Conservation (phyloP, 2,329 filamentous ascomycete genomes). For the Xylaria digitata region DNA sequence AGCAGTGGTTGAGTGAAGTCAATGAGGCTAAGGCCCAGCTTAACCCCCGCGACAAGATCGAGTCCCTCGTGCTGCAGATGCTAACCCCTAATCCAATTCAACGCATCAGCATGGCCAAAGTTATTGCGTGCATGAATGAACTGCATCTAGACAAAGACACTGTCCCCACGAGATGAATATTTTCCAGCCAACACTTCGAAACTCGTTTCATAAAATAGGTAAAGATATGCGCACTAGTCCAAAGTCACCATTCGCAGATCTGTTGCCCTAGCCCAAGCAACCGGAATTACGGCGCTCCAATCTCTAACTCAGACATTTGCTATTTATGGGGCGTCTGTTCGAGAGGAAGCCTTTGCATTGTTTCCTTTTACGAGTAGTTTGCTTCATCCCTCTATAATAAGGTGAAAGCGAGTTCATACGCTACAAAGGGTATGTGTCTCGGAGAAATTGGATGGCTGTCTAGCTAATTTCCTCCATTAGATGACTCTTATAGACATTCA, state of each 20-base stretch:
- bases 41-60: conserved; percentile 60
- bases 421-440: conserved; percentile 13
- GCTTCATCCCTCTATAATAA: neutral
- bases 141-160: conserved; percentile 48
- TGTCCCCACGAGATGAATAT: conserved; percentile 15
- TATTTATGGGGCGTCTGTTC: conserved; percentile 2
- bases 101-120: conserved; percentile 65
- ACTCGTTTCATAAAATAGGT: neutral
- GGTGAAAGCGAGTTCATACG: conserved; percentile 2
- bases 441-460: neutral
- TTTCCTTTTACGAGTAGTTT: conserved; percentile 7
- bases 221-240: neutral
- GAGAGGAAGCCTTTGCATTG: neutral
- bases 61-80: conserved; percentile 66
- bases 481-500: conserved; percentile 10
- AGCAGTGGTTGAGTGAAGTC: conserved; percentile 66
- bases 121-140: conserved; percentile 54
- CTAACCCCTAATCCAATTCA: conserved; percentile 62
- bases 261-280: neutral
- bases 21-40: conserved; percentile 60
- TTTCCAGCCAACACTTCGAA: neutral
- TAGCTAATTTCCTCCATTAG: conserved; percentile 30
- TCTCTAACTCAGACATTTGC: neutral
- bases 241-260: neutral
- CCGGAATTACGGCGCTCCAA: neutral